Conservation (phyloP, 352 stramenopile genomes). For the Globisporangium perplexum region DNA sequence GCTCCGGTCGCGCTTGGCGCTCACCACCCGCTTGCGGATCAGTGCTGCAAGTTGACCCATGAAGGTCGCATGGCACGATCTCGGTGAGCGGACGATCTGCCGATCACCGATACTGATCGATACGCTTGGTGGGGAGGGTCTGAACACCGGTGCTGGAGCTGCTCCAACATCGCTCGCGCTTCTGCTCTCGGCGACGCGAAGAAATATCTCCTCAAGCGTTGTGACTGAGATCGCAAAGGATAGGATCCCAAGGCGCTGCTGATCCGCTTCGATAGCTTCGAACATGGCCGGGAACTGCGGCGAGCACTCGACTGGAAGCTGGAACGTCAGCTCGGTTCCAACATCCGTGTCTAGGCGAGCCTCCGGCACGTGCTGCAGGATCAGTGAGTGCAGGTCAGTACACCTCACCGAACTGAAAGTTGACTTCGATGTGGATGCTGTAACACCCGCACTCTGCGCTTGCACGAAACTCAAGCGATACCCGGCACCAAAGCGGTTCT, state of each 20-base stretch:
- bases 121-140: background rate
- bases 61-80: slow-evolving; percentile 16
- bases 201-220: slow-evolving; percentile 88
- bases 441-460: slow-evolving; percentile 3
- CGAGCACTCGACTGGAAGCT: slow-evolving; percentile 60
- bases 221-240: slow-evolving; percentile 79
- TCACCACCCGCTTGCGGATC: slow-evolving; percentile 46
- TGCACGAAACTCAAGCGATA: slow-evolving; percentile 63
- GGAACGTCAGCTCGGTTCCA: slow-evolving; percentile 72
- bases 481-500: slow-evolving; percentile 70
- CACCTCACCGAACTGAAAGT: background rate
- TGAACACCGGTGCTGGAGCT: background rate
- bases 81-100: background rate
- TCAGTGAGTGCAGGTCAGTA: slow-evolving; percentile 12
- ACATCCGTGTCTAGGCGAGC: slow-evolving; percentile 48
- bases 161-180: background rate
- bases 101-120: background rate
- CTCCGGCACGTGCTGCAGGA: slow-evolving; percentile 29
- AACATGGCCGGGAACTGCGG: slow-evolving; percentile 66
- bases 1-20: slow-evolving; percentile 49
- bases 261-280: slow-evolving; percentile 48
- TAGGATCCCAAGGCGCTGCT: slow-evolving; percentile 25
- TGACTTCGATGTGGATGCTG: background rate
- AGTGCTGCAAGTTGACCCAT: slow-evolving; percentile 47
- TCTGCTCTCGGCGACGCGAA: slow-evolving; percentile 69